A percentile compares a stretch with the other conserved stretches of the same genome.
Conservation (phyloP, 441 rosid genomes). For the Corymbia calophylla region DNA sequence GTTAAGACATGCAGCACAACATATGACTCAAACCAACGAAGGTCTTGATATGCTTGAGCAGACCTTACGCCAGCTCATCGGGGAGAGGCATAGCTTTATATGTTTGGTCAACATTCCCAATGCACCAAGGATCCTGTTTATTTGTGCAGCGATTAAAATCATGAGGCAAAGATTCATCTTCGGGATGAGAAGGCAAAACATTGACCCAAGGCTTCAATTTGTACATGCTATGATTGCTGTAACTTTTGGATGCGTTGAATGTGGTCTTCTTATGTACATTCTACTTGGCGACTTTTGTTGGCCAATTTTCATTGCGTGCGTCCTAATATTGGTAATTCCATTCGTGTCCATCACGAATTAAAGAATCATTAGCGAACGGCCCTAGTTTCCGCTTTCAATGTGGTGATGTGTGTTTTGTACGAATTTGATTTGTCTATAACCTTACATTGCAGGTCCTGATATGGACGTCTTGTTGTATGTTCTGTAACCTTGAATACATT, state of each 20-base stretch:
- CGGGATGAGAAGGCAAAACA: neutral
- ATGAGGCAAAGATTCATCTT: too few relatives aligned
- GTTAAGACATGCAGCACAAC: fast-evolving
- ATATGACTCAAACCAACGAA: fast-evolving
- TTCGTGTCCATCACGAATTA: fast-evolving
- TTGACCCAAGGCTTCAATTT: too few relatives aligned
- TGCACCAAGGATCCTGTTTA: neutral
- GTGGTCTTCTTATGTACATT: neutral
- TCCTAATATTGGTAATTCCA: too few relatives aligned
- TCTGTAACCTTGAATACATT: neutral
- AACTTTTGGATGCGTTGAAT: neutral
- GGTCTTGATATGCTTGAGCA: neutral
- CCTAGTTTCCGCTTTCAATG: neutral
- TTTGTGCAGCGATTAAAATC: fast-evolving
- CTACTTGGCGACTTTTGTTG: neutral
- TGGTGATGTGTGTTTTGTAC: neutral
- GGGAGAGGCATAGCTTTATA: fast-evolving
- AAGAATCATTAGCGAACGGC: fast-evolving
- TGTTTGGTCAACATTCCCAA: neutral
- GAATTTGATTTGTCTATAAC: neutral
- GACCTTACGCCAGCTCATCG: fast-evolving
- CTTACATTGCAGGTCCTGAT: neutral
- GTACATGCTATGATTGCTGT: fast-evolving
- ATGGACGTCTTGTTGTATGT: too few relatives aligned
- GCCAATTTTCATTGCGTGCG: fast-evolving